These are phyloP conservation scores for Paramecium tetraurelia DNA, from an alignment of 73 alveolate genomes.

Conservation along the genomic window DNA sequence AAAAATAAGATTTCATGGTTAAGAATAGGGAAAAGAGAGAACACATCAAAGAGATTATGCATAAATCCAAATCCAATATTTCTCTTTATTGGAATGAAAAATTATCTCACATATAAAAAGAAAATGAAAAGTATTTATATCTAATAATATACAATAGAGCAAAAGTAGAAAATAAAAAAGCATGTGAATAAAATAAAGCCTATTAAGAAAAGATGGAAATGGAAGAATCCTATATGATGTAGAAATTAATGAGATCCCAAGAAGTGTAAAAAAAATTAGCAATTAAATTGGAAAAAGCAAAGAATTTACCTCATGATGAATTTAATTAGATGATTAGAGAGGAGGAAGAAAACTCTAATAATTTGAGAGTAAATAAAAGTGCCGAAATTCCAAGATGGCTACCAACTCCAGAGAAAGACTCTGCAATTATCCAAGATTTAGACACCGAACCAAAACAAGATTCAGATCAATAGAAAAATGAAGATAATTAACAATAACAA, in stretches of 20 bases:
- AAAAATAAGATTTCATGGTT: not conserved
- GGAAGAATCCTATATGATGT: slow-evolving; percentile 17
- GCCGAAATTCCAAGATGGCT: slow-evolving; percentile 26
- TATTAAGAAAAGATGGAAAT: slow-evolving; percentile 5
- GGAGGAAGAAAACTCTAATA: not conserved
- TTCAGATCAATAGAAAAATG: not conserved
- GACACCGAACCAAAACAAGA: slow-evolving; percentile 34
- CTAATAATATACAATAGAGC: not conserved
- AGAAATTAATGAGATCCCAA: not conserved
- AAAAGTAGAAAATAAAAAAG: not conserved
- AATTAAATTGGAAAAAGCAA: slow-evolving; percentile 4
- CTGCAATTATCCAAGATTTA: not conserved
- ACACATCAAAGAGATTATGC: not conserved
- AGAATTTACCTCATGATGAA: slow-evolving; percentile 15
- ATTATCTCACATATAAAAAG: not conserved
- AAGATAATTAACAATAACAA: not conserved
- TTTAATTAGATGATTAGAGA: not conserved
- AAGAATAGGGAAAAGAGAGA: slow-evolving; percentile 21
- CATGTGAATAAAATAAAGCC: not conserved
- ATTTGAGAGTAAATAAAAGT: not conserved
- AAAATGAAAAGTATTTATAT: slow-evolving; percentile 23
- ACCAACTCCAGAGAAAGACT: slow-evolving; percentile 40
- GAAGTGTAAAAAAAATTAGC: slow-evolving; percentile 36
- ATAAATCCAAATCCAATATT: slow-evolving; percentile 29
- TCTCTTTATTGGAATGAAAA: slow-evolving; percentile 40